phyloP scores from a whole-genome alignment of 257 asterid species.

The Fraxinus americana region DNA sequence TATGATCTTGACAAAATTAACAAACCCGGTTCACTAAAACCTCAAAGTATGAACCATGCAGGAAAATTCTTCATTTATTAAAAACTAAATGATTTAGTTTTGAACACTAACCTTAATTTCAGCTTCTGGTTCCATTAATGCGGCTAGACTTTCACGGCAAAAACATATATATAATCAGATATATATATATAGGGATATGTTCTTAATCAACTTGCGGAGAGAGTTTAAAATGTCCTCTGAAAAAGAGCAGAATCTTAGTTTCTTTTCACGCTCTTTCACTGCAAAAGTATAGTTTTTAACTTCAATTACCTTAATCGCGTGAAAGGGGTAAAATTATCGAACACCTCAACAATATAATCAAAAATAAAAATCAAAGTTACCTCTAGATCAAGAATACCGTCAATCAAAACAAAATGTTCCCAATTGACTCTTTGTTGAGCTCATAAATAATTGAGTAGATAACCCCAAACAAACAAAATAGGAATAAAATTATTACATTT shows the following conservation, averaged over 20 bases:
- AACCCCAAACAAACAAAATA: neutral
- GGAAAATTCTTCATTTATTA: neutral
- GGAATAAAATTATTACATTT: neutral
- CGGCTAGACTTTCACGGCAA: conserved; percentile 29
- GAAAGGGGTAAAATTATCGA: neutral
- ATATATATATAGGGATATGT: conserved; percentile 31
- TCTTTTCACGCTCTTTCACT: conserved; percentile 4
- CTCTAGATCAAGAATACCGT: conserved; percentile 17
- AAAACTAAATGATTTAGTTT: neutral
- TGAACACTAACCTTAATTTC: conserved; percentile 70
- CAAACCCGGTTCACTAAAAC: neutral
- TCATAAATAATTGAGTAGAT: neutral
- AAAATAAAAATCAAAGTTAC: neutral
- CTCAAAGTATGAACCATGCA: neutral
- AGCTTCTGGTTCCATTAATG: conserved; percentile 69
- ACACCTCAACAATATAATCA: neutral
- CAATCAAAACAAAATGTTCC: neutral
- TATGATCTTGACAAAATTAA: neutral
- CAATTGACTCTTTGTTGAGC: neutral
- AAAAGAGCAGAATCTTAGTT: neutral
- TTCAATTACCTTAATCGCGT: conserved; percentile 16
- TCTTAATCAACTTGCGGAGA: conserved; percentile 44
- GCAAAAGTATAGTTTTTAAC: neutral
- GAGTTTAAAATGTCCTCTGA: neutral
- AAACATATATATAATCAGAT: conserved; percentile 35